Evolutionary conservation across 495 filamentous ascomycete genomes (phyloP), one percentile per base, ranked within the genome.

Genomic region (Aspergillus funiculosus): DNA sequence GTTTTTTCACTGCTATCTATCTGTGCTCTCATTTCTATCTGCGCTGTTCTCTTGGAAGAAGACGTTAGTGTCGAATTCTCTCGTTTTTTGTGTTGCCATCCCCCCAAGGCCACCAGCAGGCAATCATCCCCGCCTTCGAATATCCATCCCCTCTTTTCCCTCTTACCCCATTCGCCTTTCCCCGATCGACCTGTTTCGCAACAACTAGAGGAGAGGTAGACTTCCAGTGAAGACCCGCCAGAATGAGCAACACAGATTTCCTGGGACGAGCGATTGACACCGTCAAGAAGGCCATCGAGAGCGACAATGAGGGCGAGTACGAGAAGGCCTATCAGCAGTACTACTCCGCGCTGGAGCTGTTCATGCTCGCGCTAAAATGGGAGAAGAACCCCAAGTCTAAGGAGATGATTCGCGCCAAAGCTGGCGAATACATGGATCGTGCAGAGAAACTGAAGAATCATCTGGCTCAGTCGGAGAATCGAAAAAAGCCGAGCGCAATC

Each of bases 231-330:
- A 45, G 9, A 13, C 15, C 34, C 15, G 31, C 40, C 62, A 71
- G 64, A 42, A 97, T 98, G 92, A 94, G 89, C 54, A 94, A 95
- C 63, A 94, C 89, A 59, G 90, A 97, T 68, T 99, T 97, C 58
- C 78, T 97, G 52, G 88, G 87, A 60, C 85, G 90, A 56, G 92
- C 92, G 39, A 96, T 99, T 73, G 86, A 89, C 53, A 80, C 83
- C 55, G 94, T 97, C 51, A 94, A 95, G 70, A 90, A 90, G 66
- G 92, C 92, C 56, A 95, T 99, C 73, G 90, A 95, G 66, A 77
- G 82, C 58, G 92, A 99, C 75, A 94, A 88, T 48, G 82, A 85
- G n/a, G 86, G 85, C 51, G 86, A 97, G 54, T 99, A 97, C 66
- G 88, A 96, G 52, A 87, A 92, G 62, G 92, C 92, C 39, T 96